These are phyloP conservation scores for Quercus suber DNA, from an alignment of 306 rosid species.

Conservation along the genomic window DNA sequence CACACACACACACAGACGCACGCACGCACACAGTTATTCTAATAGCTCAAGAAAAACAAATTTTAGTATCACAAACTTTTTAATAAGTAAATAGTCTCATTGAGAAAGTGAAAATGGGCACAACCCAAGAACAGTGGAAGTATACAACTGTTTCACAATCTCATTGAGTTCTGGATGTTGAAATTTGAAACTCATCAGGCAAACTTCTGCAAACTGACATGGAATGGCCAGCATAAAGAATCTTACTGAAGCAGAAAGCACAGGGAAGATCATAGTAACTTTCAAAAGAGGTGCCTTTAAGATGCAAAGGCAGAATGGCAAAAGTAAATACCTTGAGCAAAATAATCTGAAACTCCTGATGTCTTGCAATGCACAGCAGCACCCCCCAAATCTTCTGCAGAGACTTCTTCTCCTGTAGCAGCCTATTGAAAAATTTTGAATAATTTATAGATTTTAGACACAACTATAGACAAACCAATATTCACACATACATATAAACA, in stretches of 20 bases:
- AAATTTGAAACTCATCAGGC: neutral
- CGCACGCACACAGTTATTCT: neutral
- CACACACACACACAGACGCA: neutral
- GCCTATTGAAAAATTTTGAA: constrained; percentile 55
- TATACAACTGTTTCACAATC: too few relatives aligned
- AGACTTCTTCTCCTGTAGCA: constrained; percentile 96
- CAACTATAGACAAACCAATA: neutral
- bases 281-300: neutral
- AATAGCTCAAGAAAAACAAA: neutral
- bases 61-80: neutral
- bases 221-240: neutral
- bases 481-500: neutral
- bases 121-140: too few relatives aligned
- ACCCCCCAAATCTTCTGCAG: constrained; percentile 94
- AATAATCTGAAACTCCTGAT: constrained; percentile 95
- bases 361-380: constrained; percentile 90
- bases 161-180: neutral
- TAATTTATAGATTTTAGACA: constrained; percentile 19
- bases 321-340: constrained; percentile 74
- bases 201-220: neutral
- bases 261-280: neutral
- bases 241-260: neutral
- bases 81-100: too few relatives aligned
- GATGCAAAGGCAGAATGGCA: neutral
- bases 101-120: too few relatives aligned